These are phyloP conservation scores for Epipyxis sp. DNA, from an alignment of 108 stramenopile species.

Conservation along the genomic window DNA sequence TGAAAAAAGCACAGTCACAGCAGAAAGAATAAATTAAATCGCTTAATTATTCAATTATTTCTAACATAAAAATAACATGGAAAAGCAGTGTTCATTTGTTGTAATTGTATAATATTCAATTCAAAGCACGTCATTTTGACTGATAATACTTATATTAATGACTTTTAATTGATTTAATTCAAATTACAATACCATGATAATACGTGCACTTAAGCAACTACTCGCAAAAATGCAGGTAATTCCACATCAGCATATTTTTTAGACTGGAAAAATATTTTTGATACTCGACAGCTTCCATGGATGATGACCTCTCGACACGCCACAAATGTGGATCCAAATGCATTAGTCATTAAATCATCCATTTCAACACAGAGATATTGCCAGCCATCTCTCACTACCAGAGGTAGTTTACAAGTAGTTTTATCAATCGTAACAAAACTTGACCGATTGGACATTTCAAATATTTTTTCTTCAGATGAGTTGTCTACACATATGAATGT, in stretches of 20 bases:
- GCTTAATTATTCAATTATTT: too few species aligned
- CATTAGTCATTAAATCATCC: constrained; percentile 21
- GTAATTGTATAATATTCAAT: too few species aligned
- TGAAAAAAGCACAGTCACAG: too few species aligned
- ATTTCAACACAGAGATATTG: constrained; percentile 21
- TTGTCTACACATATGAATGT: not conserved
- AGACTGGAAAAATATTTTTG: constrained; percentile 24
- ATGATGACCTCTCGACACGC: not conserved
- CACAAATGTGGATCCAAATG: not conserved
- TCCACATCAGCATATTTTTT: constrained; percentile 23
- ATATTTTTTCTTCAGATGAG: not conserved
- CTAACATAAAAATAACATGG: too few species aligned
- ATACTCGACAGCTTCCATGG: not conserved
- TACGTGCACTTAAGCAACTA: too few species aligned
- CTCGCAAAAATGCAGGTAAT: constrained; percentile 6
- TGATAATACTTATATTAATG: too few species aligned
- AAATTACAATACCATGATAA: too few species aligned
- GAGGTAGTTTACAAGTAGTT: constrained; percentile 7
- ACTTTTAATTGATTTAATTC: too few species aligned
- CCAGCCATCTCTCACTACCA: constrained; percentile 12
- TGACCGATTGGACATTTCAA: not conserved
- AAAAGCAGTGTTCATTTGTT: too few species aligned
- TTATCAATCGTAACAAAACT: constrained; percentile 11
- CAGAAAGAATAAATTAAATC: too few species aligned
- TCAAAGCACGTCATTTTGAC: too few species aligned